Conservation (phyloP, 179 eudicot genomes). For the Spergularia azorica region DNA sequence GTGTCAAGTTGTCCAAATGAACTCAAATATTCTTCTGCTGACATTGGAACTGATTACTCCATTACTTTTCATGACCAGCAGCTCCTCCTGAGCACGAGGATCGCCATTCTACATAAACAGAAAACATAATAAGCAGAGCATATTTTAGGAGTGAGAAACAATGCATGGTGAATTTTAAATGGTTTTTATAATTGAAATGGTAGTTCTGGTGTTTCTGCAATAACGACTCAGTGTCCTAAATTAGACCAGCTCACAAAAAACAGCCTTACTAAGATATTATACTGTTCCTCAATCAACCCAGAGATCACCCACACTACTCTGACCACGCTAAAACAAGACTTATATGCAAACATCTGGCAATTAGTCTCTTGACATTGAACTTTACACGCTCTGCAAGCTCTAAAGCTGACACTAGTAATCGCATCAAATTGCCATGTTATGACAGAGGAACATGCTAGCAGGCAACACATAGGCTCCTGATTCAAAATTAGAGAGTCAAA, state of each 20-base stretch:
- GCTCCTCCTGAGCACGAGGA: conserved; percentile 69
- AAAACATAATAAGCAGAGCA: not conserved
- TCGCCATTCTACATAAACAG: conserved; percentile 61
- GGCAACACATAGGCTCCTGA: too few species aligned
- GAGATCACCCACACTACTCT: not conserved
- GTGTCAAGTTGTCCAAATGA: conserved; percentile 63
- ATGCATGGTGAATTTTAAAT: not conserved
- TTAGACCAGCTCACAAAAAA: not conserved
- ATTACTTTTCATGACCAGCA: conserved; percentile 71
- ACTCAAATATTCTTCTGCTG: conserved; percentile 70
- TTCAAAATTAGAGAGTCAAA: too few species aligned
- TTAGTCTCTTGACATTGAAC: not conserved
- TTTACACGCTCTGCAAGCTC: not conserved
- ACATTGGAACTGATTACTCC: conserved; percentile 51
- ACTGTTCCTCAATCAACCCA: not conserved
- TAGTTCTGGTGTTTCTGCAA: not conserved
- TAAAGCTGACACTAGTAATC: not conserved
- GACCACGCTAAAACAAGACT: not conserved
- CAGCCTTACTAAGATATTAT: not conserved
- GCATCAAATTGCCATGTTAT: conserved; percentile 1
- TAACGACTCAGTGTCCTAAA: not conserved
- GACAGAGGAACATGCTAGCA: not conserved
- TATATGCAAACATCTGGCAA: not conserved
- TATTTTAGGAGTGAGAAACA: not conserved
- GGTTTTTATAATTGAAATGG: not conserved